Base-by-base conservation (phyloP, 371 early-diverging fungal species). In the Rhizopus stolonifer region DNA sequence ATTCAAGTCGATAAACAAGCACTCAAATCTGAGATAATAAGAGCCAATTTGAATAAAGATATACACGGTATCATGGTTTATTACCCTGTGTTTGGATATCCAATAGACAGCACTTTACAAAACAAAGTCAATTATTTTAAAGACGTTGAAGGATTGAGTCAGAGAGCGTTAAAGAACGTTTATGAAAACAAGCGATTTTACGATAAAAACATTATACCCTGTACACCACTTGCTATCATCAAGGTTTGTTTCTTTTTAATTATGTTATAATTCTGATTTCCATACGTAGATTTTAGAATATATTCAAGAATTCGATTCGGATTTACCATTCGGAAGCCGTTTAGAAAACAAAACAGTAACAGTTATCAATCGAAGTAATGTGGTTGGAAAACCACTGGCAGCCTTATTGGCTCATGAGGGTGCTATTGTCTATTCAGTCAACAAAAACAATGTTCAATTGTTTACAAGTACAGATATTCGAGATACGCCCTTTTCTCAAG, bases 371-470 rank as follows among this genome's bases (percentile, higher is more conserved):
- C 87, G 98, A 25, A 88, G 88, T 69, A 95, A 96, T 64, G 92
- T 96, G 46, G 98, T 96, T 9, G 98, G 98, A 14, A 90, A 93
- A 26, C 98, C 98, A 17, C 70, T 98, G 46, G 96, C 98, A 7
- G 95, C 95, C 7, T 73, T 98, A 61, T 76, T 98, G 36, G 95
- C 98, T 43, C 95, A 96, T 72, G 98, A 98, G 58, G 97, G 97
- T 40, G 98, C 97, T 51, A 90, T 85, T 60, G 97, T 96, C 8
- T 96, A 82, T 73, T 94, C 94, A 2, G 89, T 94, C 15, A 97
- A 98, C 67, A 87, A 90, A 45, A 81, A 84, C 63, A 90, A 89
- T 50, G 82, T 95, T 43, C 85, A 92, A 61, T 80, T 89, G 58
- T 93, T 93, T 71, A 83, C 86, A 50, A 89, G 86, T 15, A 77